phyloP scores from a whole-genome alignment of 164 flowering plant species.

The Stephania japonica region DNA sequence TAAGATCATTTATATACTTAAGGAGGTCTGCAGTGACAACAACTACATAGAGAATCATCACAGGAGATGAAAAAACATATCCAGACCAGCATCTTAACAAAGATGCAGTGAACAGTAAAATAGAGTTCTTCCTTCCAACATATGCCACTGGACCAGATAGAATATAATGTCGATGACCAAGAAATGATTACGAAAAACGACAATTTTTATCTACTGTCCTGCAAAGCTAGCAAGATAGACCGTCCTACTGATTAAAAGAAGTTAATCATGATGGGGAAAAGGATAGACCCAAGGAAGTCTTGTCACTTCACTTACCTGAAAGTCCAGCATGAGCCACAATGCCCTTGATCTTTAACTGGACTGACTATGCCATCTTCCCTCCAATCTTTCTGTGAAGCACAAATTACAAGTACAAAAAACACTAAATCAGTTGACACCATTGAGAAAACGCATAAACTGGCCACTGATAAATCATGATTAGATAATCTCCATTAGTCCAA shows the following conservation, averaged over 20 bases:
- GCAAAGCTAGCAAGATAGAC: background rate
- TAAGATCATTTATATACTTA: background rate
- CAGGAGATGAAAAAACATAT: background rate
- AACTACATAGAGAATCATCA: background rate
- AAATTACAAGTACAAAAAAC: background rate
- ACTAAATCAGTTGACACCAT: background rate
- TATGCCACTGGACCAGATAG: background rate
- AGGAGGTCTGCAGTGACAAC: background rate
- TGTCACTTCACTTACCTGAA: slow-evolving; percentile 62
- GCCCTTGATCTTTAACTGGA: slow-evolving; percentile 87
- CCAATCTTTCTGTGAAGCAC: slow-evolving; percentile 77
- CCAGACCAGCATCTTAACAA: background rate
- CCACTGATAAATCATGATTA: background rate
- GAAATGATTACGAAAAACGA: background rate
- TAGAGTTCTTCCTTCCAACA: too few relatives aligned
- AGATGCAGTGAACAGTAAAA: too few relatives aligned
- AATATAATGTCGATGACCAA: background rate
- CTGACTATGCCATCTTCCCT: slow-evolving; percentile 79
- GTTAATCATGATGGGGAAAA: background rate
- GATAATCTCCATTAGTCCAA: background rate
- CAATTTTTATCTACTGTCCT: background rate
- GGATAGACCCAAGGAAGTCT: too few relatives aligned
- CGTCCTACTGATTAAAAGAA: background rate
- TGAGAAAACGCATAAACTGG: background rate
- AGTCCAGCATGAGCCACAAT: slow-evolving; percentile 99